Conservation (phyloP, 1,284 basidiomycete species). For the Sanghuangporus sanghuang region DNA sequence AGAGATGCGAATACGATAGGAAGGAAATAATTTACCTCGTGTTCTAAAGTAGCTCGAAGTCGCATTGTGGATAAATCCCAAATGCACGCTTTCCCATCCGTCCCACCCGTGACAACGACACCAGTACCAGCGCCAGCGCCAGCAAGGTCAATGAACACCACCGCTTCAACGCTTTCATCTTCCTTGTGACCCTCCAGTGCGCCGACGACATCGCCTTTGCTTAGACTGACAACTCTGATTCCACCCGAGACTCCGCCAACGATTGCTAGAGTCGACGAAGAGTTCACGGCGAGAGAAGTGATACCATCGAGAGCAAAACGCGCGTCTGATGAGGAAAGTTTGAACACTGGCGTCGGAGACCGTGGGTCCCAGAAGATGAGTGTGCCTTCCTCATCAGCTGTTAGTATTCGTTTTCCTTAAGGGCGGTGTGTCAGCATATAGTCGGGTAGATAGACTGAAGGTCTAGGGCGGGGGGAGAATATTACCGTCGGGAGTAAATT, state of each 20-base stretch:
- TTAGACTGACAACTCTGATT: constrained; percentile 81
- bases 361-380: constrained; percentile 94
- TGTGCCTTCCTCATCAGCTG: constrained; percentile 79
- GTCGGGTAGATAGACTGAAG: constrained; percentile 8
- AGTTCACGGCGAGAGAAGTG: constrained; percentile 82
- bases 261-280: constrained; percentile 81
- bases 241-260: constrained; percentile 84
- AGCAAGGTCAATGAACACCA: constrained; percentile 80
- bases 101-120: constrained; percentile 83
- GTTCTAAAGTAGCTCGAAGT: constrained; percentile 73
- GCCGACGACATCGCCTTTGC: constrained; percentile 79
- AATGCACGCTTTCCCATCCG: constrained; percentile 90
- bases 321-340: constrained; percentile 69
- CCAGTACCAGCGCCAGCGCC: constrained; percentile 49
- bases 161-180: constrained; percentile 87
- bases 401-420: constrained; percentile 84
- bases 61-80: constrained; percentile 91
- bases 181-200: constrained; percentile 82
- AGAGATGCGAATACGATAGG: not conserved
- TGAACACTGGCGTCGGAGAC: constrained; percentile 71
- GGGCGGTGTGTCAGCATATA: constrained; percentile 10
- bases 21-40: constrained; percentile 51
- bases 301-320: constrained; percentile 78
- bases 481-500: constrained; percentile 87
- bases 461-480: not conserved